Evolutionary conservation across 2,329 filamentous ascomycete genomes (phyloP).

Genomic region (Penicillium sp.): DNA sequence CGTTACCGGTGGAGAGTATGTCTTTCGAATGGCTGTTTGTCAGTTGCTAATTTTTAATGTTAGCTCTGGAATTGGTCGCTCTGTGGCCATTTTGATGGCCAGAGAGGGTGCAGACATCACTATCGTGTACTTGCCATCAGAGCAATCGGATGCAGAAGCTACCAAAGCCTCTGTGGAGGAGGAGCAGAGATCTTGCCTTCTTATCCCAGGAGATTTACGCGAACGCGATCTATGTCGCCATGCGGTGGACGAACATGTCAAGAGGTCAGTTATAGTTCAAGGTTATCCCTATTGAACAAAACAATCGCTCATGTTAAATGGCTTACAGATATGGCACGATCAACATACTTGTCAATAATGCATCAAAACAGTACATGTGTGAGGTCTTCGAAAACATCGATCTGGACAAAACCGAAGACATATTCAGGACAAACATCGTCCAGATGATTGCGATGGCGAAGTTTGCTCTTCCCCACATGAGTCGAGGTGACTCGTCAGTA

Average conservation of each 20-base stretch:
- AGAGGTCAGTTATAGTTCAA: conserved; percentile 36
- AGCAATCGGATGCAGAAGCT: conserved; percentile 14
- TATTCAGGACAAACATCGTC: conserved; percentile 60
- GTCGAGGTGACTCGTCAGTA: conserved; percentile 49
- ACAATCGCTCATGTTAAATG: conserved; percentile 32
- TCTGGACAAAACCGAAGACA: conserved; percentile 57
- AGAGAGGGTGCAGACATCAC: conserved; percentile 18
- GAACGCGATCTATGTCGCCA: conserved; percentile 44
- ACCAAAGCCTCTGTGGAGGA: conserved; percentile 10
- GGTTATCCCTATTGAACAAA: too few relatives aligned
- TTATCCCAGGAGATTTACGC: conserved; percentile 12
- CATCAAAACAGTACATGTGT: conserved; percentile 58
- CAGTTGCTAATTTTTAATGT: conserved; percentile 53
- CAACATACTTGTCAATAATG: conserved; percentile 61
- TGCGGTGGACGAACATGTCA: conserved; percentile 57
- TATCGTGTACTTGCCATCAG: conserved; percentile 13
- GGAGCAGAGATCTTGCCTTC: conserved; percentile 9
- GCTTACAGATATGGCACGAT: conserved; percentile 48
- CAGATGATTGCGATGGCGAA: conserved; percentile 64
- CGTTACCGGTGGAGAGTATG: conserved; percentile 60
- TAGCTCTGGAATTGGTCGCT: conserved; percentile 16
- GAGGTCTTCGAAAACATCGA: conserved; percentile 50
- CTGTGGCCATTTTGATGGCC: conserved; percentile 16
- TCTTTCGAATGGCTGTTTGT: conserved; percentile 50
- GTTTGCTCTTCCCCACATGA: conserved; percentile 59